Evolutionary conservation across 176 grass and related monocot genomes (phyloP).

Genomic region (Bothriochloa decipiens): DNA sequence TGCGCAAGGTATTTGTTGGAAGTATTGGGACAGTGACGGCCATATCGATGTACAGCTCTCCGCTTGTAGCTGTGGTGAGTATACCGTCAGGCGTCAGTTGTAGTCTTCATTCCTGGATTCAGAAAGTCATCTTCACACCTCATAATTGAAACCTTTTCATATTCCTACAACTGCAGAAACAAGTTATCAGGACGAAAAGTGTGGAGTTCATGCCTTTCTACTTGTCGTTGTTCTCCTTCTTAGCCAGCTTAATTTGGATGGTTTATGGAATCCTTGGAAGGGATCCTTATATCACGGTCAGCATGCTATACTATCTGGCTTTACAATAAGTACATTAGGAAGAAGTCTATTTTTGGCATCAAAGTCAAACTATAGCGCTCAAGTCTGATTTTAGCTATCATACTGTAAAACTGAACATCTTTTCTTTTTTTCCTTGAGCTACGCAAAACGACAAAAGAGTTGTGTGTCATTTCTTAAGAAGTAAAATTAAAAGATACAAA

Average conservation of each 20-base stretch:
- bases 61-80: constrained; percentile 25
- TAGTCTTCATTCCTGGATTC: not conserved
- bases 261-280: constrained; percentile 16
- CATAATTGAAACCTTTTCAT: not conserved
- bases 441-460: no score
- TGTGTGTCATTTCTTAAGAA: no score
- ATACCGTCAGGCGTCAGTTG: not conserved
- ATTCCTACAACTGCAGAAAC: constrained; percentile 14
- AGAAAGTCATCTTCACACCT: not conserved
- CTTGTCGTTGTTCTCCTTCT: constrained; percentile 26
- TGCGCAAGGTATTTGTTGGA: constrained; percentile 69
- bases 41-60: constrained; percentile 69
- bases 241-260: constrained; percentile 22
- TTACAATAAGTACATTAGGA: not conserved
- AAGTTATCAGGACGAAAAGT: constrained; percentile 11
- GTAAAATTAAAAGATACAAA: no score
- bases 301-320: not conserved
- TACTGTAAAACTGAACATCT: not conserved
- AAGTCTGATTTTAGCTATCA: not conserved
- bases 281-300: constrained; percentile 23
- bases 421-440: not conserved
- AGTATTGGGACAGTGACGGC: constrained; percentile 62
- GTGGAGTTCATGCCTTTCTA: constrained; percentile 34
- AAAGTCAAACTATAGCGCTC: not conserved
- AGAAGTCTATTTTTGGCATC: not conserved